Conservation (phyloP, 2,329 filamentous ascomycete genomes). For the Claviceps digitariae region DNA sequence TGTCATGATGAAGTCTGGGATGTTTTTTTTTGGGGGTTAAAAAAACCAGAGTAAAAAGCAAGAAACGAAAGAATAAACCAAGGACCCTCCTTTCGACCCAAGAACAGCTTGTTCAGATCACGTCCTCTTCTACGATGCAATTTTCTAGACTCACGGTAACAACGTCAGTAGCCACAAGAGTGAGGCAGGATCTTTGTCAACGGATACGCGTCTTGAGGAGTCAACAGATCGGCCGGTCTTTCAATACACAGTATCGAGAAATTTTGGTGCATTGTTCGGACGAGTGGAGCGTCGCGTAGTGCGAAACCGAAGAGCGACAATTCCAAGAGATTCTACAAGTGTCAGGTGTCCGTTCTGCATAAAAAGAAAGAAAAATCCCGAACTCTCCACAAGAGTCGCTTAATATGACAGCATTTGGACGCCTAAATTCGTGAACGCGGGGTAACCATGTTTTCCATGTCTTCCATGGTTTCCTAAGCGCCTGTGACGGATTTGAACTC, state of each 20-base stretch:
- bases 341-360: background rate
- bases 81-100: background rate
- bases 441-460: no score
- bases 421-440: no score
- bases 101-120: background rate
- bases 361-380: background rate
- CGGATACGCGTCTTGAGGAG: no score
- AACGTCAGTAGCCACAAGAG: background rate
- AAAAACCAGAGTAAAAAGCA: background rate
- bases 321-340: background rate
- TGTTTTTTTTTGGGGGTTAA: no score
- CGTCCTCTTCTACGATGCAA: background rate
- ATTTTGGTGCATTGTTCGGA: background rate
- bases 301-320: background rate
- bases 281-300: background rate
- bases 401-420: no score
- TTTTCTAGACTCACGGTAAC: background rate
- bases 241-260: background rate
- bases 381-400: background rate
- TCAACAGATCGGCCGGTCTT: background rate
- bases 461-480: no score
- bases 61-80: background rate
- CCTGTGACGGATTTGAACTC: background rate
- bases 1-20: slow-evolving; percentile 10
- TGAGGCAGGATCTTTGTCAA: background rate